These are phyloP conservation scores for Fusarium robinianum DNA, from an alignment of 2,329 filamentous ascomycete species.

Conservation along the genomic window DNA sequence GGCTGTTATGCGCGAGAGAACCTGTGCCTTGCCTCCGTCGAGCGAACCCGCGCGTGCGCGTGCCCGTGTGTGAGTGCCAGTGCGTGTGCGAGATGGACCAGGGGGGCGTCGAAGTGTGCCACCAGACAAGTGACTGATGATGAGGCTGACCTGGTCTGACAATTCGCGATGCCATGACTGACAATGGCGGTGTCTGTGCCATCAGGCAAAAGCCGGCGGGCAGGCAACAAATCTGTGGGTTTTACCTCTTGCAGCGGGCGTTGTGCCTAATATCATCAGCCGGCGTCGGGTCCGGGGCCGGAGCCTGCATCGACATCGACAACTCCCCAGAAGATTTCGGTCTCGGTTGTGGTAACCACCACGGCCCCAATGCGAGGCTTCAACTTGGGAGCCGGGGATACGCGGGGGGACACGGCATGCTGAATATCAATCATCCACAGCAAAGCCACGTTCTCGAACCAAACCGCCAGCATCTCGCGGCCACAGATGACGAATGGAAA, in stretches of 20 bases:
- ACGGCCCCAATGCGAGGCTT: too few relatives aligned
- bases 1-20: constrained; percentile 11
- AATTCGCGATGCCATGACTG: constrained; percentile 20
- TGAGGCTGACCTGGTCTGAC: constrained; percentile 23
- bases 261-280: constrained; percentile 19
- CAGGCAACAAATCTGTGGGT: constrained; percentile 19
- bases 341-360: too few relatives aligned
- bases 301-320: constrained; percentile 1
- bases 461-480: constrained; percentile 20
- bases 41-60: too few relatives aligned
- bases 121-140: constrained; percentile 20
- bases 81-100: too few relatives aligned
- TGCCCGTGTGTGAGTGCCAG: too few relatives aligned
- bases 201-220: constrained; percentile 14
- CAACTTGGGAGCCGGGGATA: too few relatives aligned
- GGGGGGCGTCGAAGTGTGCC: constrained; percentile 6
- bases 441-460: too few relatives aligned
- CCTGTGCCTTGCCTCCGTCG: constrained; percentile 7
- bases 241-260: constrained; percentile 13
- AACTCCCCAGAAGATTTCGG: constrained; percentile 1
- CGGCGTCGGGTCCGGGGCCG: constrained; percentile 13
- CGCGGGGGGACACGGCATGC: too few relatives aligned
- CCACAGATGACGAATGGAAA: constrained; percentile 3
- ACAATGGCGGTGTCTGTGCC: constrained; percentile 28
- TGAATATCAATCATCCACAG: too few relatives aligned